Percentiles rank a stretch among this genome's conserved stretches.
phyloP scores from a whole-genome alignment of 73 alveolate genomes.

The Tetrahymena malaccensis region DNA sequence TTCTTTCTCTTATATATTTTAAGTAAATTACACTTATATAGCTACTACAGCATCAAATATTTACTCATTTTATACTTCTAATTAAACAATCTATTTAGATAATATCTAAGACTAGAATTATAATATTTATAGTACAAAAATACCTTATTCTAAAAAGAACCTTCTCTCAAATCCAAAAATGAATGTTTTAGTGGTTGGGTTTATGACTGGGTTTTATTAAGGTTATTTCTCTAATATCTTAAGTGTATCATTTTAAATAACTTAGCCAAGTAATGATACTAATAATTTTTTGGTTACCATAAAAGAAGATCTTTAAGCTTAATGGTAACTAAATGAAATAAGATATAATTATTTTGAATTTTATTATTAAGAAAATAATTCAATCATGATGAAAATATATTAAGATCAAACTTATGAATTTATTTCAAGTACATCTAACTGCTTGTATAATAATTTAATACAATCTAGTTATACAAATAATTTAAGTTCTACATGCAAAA shows the following conservation, averaged over 20 bases:
- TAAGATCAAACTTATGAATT: background rate
- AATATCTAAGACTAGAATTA: too few relatives aligned
- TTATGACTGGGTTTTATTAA: background rate
- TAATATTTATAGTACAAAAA: too few relatives aligned
- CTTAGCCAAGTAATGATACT: background rate
- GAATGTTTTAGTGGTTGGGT: background rate
- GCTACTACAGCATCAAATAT: background rate
- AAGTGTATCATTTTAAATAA: background rate
- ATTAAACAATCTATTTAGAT: background rate
- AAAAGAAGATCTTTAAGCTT: background rate
- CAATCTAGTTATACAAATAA: background rate
- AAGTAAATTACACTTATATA: background rate
- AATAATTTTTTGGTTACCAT: background rate
- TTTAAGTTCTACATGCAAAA: background rate
- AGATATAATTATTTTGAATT: background rate
- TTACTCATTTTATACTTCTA: background rate
- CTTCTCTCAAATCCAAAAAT: background rate
- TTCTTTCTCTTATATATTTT: background rate
- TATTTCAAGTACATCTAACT: background rate
- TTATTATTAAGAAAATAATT: background rate
- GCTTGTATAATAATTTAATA: background rate
- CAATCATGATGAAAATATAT: background rate
- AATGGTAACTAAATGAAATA: background rate
- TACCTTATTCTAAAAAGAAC: background rate
- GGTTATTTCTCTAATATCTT: background rate